Evolutionary conservation across 176 grass and related monocot genomes (phyloP).

Genomic region (Carex kokanica): DNA sequence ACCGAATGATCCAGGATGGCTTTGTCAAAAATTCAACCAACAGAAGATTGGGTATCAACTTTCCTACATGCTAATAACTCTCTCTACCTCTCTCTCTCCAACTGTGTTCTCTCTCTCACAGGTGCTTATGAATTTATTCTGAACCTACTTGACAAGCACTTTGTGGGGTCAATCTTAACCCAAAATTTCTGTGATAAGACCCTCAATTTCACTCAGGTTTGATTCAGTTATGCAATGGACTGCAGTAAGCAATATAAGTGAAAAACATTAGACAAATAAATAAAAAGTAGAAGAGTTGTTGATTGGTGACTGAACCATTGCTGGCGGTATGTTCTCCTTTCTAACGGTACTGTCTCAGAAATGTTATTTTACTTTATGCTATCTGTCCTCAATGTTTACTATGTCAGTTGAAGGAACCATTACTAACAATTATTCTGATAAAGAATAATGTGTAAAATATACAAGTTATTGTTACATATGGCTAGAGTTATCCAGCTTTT

Average conservation of each 20-base stretch:
- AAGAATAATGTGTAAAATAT: neutral
- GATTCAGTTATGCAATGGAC: neutral
- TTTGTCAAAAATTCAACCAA: slow-evolving; percentile 74
- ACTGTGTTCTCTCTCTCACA: neutral
- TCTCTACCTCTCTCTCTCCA: neutral
- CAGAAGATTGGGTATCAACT: slow-evolving; percentile 72
- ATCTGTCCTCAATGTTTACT: neutral
- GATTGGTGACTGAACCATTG: neutral
- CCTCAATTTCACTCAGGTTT: neutral
- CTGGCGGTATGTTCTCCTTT: neutral
- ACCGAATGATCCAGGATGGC: slow-evolving; percentile 92
- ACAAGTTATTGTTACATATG: neutral
- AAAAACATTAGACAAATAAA: neutral
- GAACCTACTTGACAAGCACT: too few species aligned
- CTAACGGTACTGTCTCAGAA: neutral
- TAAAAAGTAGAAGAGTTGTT: neutral
- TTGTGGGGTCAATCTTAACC: neutral
- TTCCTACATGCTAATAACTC: neutral
- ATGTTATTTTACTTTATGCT: neutral
- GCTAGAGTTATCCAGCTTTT: neutral
- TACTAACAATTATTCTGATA: neutral
- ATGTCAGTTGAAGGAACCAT: neutral
- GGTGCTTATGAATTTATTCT: too few species aligned
- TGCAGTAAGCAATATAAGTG: neutral
- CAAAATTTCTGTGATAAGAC: neutral